Evolutionary conservation across 208 protist genomes (phyloP), one percentile per base, ranked within the genome.

Genomic region (Endotrypanum monterogeii): DNA sequence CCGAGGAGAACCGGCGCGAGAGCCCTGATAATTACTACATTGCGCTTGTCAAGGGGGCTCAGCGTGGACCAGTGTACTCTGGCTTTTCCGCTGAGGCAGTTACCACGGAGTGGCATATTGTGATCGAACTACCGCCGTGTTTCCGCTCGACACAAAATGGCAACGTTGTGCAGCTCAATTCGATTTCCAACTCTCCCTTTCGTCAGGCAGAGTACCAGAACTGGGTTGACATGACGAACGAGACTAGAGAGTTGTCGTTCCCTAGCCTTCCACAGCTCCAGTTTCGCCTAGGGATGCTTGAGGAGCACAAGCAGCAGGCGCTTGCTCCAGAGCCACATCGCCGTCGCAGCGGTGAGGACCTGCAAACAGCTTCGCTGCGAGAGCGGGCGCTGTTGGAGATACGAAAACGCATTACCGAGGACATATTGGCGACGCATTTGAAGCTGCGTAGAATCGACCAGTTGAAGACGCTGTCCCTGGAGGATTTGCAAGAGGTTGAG

Each of bases 161-260:
- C 48, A 95, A 94, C 73, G 83, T 95, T 0, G 89, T 98, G 71
- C 94, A 98, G 82, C 80, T 98, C 32, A 98, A 96, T 74, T 96
- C 91, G 56, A 95, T 98, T 66, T 96, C 90, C 7, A 98, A 98
- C 84, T 94, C 89, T 3, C 89, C 88, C 1, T 98, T 98, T 67
- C 81, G 85, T 3, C 80, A 81, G 63, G 82, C 80, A 6, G 94
- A 98, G 88, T 98, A 98, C 74, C 83, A 96, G 67, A 79, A 86
- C 61, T 98, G 94, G 92, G 77, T 92, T 32, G 79, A 92, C 51
- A 91, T 92, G 85, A 87, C 75, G 2, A 75, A 68, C 7, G 83
- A 93, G 44, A 79, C 86, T 12, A 73, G 57, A 11, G 77, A 87
- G 30, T 66, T 85, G 35, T 66, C 76, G 39, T 97, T 95, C 57